Base-by-base conservation (phyloP, 2,329 filamentous ascomycete species). In the Venturia pyrina region DNA sequence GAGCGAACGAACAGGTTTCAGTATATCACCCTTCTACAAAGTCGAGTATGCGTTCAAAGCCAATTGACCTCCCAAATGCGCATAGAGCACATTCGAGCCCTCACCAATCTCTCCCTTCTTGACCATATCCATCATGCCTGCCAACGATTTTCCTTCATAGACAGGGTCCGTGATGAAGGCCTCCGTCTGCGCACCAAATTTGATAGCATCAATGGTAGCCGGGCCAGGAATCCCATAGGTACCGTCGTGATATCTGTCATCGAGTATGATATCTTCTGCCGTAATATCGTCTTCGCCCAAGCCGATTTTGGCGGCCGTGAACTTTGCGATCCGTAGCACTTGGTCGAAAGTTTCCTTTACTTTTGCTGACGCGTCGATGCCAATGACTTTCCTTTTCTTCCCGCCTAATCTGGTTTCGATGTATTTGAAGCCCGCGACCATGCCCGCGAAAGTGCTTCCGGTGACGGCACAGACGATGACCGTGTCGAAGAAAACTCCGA, bases 131-230 rank as follows among this genome's bases (percentile, higher is more conserved):
- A 90, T 84, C 86, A 90, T 82, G 0, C 88, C 88, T 4, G 87
- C 87, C 73, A 91, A 76, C 70, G 85, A 89, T 82, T 91, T 91
- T 0, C 89, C 89, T 76, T 90, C 88, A 71, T 91, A 91, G 1
- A 91, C 88, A 0, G 88, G 88, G 72, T 91, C 88, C 0, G 87
- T 90, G 68, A 91, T 88, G 70, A 91, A 87, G 0, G 83, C 88
- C 77, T 91, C 89, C 0, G 85, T 89, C 67, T 78, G 74, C 0
- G 88, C 88, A 5, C 85, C 86, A 71, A 89, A 86, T 73, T 82
- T 83, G 72, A 91, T 90, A 0, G 87, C 88, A 41, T 85, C 85
- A 62, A 87, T 81, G 1, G 88, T 91, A 70, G 78, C 77, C 73
- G 84, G 76, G 69, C 89, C 86, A 0, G 87, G 86, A 66, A 89